Evolutionary conservation across 2,329 filamentous ascomycete species (phyloP), one percentile per base, ranked within the genome.

Genomic region (Trichoderma arundinaceum): DNA sequence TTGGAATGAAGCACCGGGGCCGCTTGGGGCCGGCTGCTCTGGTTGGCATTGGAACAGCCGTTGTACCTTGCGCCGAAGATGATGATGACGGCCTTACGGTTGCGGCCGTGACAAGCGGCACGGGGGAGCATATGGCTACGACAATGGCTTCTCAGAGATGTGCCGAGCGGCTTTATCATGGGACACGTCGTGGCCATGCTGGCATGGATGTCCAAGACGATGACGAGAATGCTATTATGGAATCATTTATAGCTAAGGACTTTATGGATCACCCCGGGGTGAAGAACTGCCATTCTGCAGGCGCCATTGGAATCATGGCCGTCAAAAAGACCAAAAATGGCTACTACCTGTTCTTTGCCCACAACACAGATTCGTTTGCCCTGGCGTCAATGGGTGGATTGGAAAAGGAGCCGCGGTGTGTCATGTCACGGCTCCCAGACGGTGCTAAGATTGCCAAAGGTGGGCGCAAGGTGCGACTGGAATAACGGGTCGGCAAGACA

Each of bases 71-170:
- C 32, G 88, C 93, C 68, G 81, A 86, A 1, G 83, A 86, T 35
- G 94, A 97, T 73, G 81, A 86, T 7, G 87, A 92, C 2, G 81
- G 83, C 52, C 84, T 88, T 7, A 87, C 85, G 52, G 92, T 97
- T 33, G 94, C 92, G 35, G 88, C 90, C 32, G 92, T 97, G 22
- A 96, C 93, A 44, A 97, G 92, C 74, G 95, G 95, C 33, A 99
- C 95, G 2, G 95, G 95, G 54, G 95, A 99, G 78, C 95, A 99
- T 75, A 99, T 99, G 91, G 92, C 93, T 41, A 97, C 94, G 0
- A 96, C 94, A 0, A 90, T 96, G 84, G 94, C 95, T 10, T 94
- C 95, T 7, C 89, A 90, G 66, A 89, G 90, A 64, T 96, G 93
- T 74, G 93, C 94, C 0, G 91, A 94, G 69, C 87, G 95, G 52